These are phyloP conservation scores for Orbilia blumenaviensis DNA, from an alignment of 2,329 filamentous ascomycete genomes.

Conservation along the genomic window DNA sequence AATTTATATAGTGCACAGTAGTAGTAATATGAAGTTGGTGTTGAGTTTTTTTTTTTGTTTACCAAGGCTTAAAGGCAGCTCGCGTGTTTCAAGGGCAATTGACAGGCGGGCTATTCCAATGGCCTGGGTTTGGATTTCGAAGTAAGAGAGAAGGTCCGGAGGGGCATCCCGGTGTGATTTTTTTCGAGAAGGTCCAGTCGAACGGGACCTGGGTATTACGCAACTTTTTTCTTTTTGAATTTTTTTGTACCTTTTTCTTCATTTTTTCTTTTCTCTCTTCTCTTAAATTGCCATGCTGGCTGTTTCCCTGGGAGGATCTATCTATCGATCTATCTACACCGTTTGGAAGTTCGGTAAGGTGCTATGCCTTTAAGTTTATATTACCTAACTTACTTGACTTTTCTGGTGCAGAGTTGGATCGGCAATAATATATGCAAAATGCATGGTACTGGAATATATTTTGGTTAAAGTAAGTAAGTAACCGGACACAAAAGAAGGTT, in stretches of 20 bases:
- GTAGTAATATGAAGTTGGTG: conserved; percentile 11
- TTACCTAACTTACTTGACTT: no score
- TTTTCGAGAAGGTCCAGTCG: conserved; percentile 52
- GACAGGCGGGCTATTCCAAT: conserved; percentile 49
- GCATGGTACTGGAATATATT: no score
- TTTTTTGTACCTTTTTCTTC: not conserved
- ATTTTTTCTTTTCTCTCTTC: not conserved
- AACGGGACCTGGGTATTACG: conserved; percentile 32
- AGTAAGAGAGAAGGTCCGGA: conserved; percentile 22
- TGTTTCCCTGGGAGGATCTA: not conserved
- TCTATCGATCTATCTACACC: not conserved
- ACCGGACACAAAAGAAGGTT: not conserved
- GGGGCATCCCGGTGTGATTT: conserved; percentile 3
- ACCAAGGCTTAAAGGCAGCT: conserved; percentile 45
- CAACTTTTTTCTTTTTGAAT: conserved; percentile 20
- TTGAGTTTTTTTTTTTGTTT: conserved; percentile 1
- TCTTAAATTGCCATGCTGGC: no score
- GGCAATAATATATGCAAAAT: conserved; percentile 28
- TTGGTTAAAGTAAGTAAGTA: no score
- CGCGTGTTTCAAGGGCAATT: conserved; percentile 54
- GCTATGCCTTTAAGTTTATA: no score
- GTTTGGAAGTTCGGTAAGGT: no score
- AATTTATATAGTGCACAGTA: no score
- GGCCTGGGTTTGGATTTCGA: conserved; percentile 14
- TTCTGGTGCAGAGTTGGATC: no score